phyloP scores from a whole-genome alignment of 352 stramenopile species.

The Aphanomyces cochlioides region DNA sequence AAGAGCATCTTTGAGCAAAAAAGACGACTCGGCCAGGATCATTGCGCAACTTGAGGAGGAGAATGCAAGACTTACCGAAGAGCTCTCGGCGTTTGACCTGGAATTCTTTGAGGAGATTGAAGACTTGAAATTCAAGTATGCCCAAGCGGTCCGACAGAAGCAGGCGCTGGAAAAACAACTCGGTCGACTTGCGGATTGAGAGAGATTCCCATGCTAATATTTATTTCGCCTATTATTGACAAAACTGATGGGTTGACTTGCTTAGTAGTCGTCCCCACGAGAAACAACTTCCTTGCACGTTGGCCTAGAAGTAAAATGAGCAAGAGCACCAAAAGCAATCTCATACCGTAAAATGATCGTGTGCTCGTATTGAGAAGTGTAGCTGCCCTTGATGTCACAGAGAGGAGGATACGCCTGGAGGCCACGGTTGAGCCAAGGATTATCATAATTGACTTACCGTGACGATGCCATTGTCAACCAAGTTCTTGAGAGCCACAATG shows the following conservation, averaged over 20 bases:
- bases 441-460: constrained; percentile 32
- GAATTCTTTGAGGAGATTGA: constrained; percentile 96
- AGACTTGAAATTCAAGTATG: constrained; percentile 94
- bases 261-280: constrained; percentile 96
- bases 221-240: no score
- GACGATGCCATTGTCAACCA: constrained; percentile 96
- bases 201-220: no score
- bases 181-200: no score
- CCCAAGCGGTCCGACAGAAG: constrained; percentile 79
- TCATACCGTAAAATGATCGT: constrained; percentile 89
- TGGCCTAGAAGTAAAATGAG: constrained; percentile 40
- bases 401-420: constrained; percentile 90
- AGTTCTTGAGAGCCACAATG: constrained; percentile 95
- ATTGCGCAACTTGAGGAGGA: constrained; percentile 52
- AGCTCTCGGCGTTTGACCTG: constrained; percentile 89
- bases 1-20: constrained; percentile 7
- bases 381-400: constrained; percentile 93
- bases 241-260: no score
- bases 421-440: not conserved
- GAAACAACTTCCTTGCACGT: constrained; percentile 98
- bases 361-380: constrained; percentile 99
- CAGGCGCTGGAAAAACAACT: constrained; percentile 46
- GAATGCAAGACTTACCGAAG: constrained; percentile 63
- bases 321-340: not conserved
- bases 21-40: constrained; percentile 19